phyloP scores from a whole-genome alignment of 1,284 basidiomycete species.

The Volvariella volvacea region DNA sequence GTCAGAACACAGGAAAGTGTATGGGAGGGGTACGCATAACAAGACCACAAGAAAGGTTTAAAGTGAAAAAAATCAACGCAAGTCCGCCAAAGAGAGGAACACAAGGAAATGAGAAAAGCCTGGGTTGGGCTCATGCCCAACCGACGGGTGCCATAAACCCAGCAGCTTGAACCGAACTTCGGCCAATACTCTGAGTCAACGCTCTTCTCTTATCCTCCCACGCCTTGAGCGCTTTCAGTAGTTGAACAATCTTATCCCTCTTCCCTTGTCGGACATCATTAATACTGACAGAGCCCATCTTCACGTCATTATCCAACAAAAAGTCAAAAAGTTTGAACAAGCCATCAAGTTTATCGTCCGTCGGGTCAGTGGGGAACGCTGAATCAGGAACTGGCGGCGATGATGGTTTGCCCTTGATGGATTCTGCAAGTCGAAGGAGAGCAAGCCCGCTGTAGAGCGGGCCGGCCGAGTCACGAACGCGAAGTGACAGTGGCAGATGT shows the following conservation, averaged over 20 bases:
- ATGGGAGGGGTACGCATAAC: no score
- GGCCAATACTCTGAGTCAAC: slow-evolving; percentile 46
- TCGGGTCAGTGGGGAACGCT: slow-evolving; percentile 61
- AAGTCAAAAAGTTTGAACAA: slow-evolving; percentile 87
- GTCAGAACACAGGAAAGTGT: no score
- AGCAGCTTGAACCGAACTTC: slow-evolving; percentile 21
- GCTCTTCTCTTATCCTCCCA: slow-evolving; percentile 72
- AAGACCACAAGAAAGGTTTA: no score
- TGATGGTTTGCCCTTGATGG: slow-evolving; percentile 61
- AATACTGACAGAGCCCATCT: slow-evolving; percentile 84
- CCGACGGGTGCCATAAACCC: slow-evolving; percentile 24
- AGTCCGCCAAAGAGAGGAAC: no score
- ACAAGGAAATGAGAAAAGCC: no score
- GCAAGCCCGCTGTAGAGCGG: slow-evolving; percentile 62
- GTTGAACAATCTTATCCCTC: slow-evolving; percentile 68
- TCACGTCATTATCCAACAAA: slow-evolving; percentile 81
- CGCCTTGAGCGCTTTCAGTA: slow-evolving; percentile 66
- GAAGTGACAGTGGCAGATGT: slow-evolving; percentile 64
- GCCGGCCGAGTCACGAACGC: slow-evolving; percentile 48
- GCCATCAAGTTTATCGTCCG: slow-evolving; percentile 81
- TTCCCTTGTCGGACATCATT: slow-evolving; percentile 83
- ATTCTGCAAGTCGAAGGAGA: slow-evolving; percentile 70
- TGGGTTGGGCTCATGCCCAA: background rate
- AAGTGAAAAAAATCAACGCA: no score
- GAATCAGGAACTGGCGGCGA: slow-evolving; percentile 71